Base-by-base conservation (phyloP, 2,329 filamentous ascomycete species). In the Aureobasidium sp. region DNA sequence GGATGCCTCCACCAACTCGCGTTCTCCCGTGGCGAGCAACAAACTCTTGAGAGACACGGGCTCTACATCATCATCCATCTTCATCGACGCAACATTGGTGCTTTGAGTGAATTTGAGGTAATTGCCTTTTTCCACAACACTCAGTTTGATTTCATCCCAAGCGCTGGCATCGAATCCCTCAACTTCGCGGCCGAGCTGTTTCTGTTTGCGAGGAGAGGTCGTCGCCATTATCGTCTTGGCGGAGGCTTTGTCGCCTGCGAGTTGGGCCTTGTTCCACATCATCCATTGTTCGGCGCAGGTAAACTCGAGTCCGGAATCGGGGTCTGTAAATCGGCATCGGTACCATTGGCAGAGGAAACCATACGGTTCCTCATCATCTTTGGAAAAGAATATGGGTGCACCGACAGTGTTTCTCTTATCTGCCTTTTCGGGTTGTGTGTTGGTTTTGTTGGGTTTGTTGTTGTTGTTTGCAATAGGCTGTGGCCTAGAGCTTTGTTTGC, bases 281-380 rank as follows among this genome's bases (percentile, higher is more conserved):
- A 60, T 60, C 25, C 40, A 60, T 35, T 60, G 46, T 37, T 60
- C 57, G 4, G 47, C 21, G 15, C 38, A 10, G 45, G 1, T 40
- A 17, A 59, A 59, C 10, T 31, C 25, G 35, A 59, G 23, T 10
- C 23, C 25, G 1, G 31, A 46, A 3, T 6, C 7, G 8, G 43
- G 55, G 4, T 58, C 55, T 25, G 43, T 59, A 31, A 50, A 59
- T 2, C 11, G 21, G 27, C 33, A 29, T 21, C 37, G 27, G 67
- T 82, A 84, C 84, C 84, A 87, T 71, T 88, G 84, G 0, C 79
- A 83, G 15, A 87, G 75, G 70, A 78, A 85, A 35, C 82, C 83
- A 31, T 78, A 73, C 2, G 71, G 68, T 1, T 71, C 64, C 60
- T 82, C 76, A 13, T 74, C 75, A 45, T 72, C 69, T 47, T 68